A percentile compares a stretch with the other conserved stretches of the same genome.
Evolutionary conservation across 495 filamentous ascomycete genomes (phyloP).

Genomic region (Lasiosphaeriaceae sp.): DNA sequence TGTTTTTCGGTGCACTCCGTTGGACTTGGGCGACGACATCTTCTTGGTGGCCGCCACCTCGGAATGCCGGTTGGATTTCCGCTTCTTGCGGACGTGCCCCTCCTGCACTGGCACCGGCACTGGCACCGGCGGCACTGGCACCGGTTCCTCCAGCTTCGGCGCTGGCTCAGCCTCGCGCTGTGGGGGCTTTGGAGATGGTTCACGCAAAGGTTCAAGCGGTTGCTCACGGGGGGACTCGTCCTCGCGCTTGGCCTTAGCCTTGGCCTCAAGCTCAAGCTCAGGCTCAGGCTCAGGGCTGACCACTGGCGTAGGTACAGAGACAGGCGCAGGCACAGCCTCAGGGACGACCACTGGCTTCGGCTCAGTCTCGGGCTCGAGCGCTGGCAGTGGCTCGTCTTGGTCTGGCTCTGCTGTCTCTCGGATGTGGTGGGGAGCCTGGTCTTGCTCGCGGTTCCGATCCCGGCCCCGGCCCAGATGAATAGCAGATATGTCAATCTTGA

Average conservation of each 20-base stretch:
- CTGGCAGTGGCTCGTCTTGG: conserved; percentile 11
- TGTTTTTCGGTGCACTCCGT: conserved; percentile 20
- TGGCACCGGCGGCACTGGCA: conserved; percentile 6
- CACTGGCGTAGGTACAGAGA: neutral
- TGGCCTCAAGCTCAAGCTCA: neutral
- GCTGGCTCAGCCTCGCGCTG: neutral
- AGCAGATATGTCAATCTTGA: conserved; percentile 33
- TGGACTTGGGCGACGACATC: conserved; percentile 11
- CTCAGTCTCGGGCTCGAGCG: neutral
- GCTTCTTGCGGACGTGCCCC: conserved; percentile 28
- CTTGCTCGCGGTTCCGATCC: conserved; percentile 10
- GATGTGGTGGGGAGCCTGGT: neutral
- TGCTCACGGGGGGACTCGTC: neutral
- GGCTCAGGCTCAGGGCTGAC: conserved; percentile 2
- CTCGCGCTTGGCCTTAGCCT: too few species aligned
- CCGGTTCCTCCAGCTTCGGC: conserved; percentile 3
- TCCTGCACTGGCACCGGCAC: conserved; percentile 11
- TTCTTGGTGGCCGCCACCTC: conserved; percentile 18
- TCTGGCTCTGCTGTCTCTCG: conserved; percentile 9
- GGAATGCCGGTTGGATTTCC: conserved; percentile 21
- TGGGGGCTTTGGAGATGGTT: neutral
- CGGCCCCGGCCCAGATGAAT: conserved; percentile 21
- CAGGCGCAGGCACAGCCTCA: conserved; percentile 5
- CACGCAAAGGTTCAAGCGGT: too few species aligned
- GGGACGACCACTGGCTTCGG: conserved; percentile 9